Evolutionary conservation across 176 grass and related monocot species (phyloP).

Genomic region (Zea luxurians): DNA sequence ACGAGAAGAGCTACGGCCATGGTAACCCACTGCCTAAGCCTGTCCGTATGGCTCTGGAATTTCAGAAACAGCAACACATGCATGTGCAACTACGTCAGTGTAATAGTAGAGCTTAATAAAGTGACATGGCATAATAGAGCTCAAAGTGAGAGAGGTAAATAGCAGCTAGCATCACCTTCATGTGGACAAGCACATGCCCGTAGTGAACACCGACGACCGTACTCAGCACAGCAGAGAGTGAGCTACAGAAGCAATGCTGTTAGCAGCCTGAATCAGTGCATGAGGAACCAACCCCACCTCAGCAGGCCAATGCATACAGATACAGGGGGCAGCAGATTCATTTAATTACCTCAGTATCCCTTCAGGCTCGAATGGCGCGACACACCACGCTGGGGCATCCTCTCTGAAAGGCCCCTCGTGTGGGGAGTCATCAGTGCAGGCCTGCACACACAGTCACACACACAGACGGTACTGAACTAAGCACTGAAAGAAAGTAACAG

Average conservation of each 20-base stretch:
- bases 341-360: slow-evolving; percentile 76
- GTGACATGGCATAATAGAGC: background rate
- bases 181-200: slow-evolving; percentile 84
- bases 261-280: background rate
- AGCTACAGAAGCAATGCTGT: slow-evolving; percentile 37
- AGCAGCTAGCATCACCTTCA: slow-evolving; percentile 51
- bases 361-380: slow-evolving; percentile 91
- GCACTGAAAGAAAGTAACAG: slow-evolving; percentile 6
- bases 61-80: slow-evolving; percentile 12
- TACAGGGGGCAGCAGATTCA: too few relatives aligned
- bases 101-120: too few relatives aligned
- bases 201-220: slow-evolving; percentile 86
- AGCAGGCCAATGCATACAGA: background rate
- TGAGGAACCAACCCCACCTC: background rate
- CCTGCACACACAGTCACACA: slow-evolving; percentile 34
- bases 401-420: slow-evolving; percentile 66
- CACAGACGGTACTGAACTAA: background rate
- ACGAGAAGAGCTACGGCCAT: slow-evolving; percentile 66
- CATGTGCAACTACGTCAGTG: too few relatives aligned
- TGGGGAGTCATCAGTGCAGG: slow-evolving; percentile 76
- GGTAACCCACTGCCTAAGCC: slow-evolving; percentile 75
- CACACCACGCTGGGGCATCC: slow-evolving; percentile 80
- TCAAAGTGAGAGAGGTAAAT: background rate
- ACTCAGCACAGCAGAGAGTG: slow-evolving; percentile 73
- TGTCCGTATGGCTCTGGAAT: slow-evolving; percentile 56